Evolutionary conservation across 2,329 filamentous ascomycete genomes (phyloP), one percentile per base, ranked within the genome.

Genomic region (Fusarium sp.): DNA sequence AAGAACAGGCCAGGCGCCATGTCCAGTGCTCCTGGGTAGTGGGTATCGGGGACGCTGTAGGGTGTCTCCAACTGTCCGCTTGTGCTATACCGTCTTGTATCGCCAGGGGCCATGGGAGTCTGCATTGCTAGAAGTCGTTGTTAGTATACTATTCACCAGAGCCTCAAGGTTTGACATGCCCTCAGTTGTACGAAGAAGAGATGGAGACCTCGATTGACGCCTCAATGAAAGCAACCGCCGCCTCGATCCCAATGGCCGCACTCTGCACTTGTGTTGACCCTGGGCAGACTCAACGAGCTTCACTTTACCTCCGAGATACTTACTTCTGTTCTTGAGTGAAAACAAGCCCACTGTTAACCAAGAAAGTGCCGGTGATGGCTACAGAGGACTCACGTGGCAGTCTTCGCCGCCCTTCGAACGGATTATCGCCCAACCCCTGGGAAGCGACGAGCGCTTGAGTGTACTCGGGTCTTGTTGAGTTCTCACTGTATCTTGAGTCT

Each of bases 281-380:
- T 15, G 7, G 29, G 15, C 22, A 33, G 5, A 18, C 22, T 49
- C 18, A n/a, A 11, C 14, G 18, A 36, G 14, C 29, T 29, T 35
- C 41, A 9, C 4, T 6, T 22, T 13, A 8, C 14, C 15, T 27
- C 22, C 10, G 15, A 20, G 39, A 27, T 8, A 17, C 7, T 17
- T 18, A 5, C 4, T 2, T 47, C 7, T 15, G 14, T 11, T 20
- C 1, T 14, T 3, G 1, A 47, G 22, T 20, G 22, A 25, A n/a
- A 4, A 1, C 4, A n/a, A 29, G 12, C 31, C 29, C 12, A 6
- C 4, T 49, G 18, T 5, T 9, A 1, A 11, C 18, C 11, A 27
- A 20, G 10, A 3, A 27, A 49, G 10, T 11, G 22, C 4, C 8
- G 14, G 11, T 10, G 53, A 35, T 33, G n/a, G 5, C 12, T 17